Percentiles rank a stretch among this genome's conserved stretches.
Conservation (phyloP, 306 rosid genomes). For the Corylus heterophylla region DNA sequence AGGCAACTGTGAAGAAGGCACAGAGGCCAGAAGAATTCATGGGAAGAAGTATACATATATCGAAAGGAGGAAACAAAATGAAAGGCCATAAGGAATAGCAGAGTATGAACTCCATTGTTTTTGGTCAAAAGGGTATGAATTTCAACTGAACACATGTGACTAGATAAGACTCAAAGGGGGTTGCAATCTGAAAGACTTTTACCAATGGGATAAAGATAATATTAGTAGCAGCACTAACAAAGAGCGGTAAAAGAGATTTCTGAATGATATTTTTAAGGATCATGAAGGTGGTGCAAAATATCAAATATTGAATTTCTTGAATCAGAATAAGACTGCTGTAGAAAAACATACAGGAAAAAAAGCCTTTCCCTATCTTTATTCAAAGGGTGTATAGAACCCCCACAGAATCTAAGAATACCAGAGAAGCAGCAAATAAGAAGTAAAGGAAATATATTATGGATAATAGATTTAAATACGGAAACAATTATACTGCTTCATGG, state of each 20-base stretch:
- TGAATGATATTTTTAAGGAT: conserved; percentile 40
- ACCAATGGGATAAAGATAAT: conserved; percentile 52
- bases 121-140: conserved; percentile 44
- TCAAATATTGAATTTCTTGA: conserved; percentile 47
- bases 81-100: conserved; percentile 72
- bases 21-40: conserved; percentile 96
- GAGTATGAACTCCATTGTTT: conserved; percentile 49
- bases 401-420: conserved; percentile 42
- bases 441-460: conserved; percentile 21
- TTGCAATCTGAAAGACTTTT: conserved; percentile 44
- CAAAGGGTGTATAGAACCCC: conserved; percentile 42
- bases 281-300: conserved; percentile 46
- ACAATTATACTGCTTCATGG: conserved; percentile 30
- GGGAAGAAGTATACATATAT: conserved; percentile 86
- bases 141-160: conserved; percentile 54
- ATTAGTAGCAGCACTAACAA: conserved; percentile 45
- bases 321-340: conserved; percentile 39
- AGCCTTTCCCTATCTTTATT: conserved; percentile 50
- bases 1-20: conserved; percentile 97
- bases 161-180: conserved; percentile 54
- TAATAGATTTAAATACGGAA: conserved; percentile 38
- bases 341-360: conserved; percentile 42
- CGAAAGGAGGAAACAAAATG: conserved; percentile 79
- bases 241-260: conserved; percentile 43
- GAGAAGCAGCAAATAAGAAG: conserved; percentile 38